Conservation (phyloP, 2,329 filamentous ascomycete genomes). For the Xylaria sp. region DNA sequence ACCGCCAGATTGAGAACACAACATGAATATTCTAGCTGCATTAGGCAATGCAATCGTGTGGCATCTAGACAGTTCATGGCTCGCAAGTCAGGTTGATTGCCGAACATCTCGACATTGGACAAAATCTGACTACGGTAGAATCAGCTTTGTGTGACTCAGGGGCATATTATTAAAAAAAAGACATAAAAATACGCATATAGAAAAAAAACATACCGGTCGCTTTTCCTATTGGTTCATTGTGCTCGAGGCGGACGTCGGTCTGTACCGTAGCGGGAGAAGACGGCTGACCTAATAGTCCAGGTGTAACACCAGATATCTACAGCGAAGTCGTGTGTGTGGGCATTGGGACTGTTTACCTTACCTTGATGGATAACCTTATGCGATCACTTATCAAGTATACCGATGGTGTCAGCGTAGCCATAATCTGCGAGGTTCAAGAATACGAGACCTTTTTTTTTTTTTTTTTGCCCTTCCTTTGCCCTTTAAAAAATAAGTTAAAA, state of each 20-base stretch:
- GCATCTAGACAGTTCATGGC: slow-evolving; percentile 24
- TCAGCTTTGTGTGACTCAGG: slow-evolving; percentile 28
- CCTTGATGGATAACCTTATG: slow-evolving; percentile 1
- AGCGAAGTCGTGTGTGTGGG: not conserved
- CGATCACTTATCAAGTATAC: not conserved
- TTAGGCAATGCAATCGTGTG: slow-evolving; percentile 29
- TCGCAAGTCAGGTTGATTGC: slow-evolving; percentile 20
- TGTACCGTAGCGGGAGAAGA: slow-evolving; percentile 27
- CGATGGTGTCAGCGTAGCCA: not conserved
- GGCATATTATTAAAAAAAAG: not conserved
- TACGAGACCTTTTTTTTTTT: not conserved
- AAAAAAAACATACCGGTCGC: not conserved
- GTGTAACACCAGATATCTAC: not conserved
- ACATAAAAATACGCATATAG: too few relatives aligned
- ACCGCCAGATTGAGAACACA: slow-evolving; percentile 34
- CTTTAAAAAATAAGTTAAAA: not conserved
- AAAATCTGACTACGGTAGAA: slow-evolving; percentile 13
- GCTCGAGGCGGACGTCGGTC: slow-evolving; percentile 13
- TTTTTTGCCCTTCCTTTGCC: not conserved
- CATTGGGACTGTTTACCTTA: not conserved
- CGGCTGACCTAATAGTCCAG: slow-evolving; percentile 23
- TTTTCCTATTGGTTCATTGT: not conserved
- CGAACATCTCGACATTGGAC: slow-evolving; percentile 24
- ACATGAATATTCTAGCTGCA: slow-evolving; percentile 32
- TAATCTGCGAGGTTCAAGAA: not conserved